These are phyloP conservation scores for Ettlia oleoabundans DNA, from an alignment of 139 green algal genomes.

Conservation along the genomic window DNA sequence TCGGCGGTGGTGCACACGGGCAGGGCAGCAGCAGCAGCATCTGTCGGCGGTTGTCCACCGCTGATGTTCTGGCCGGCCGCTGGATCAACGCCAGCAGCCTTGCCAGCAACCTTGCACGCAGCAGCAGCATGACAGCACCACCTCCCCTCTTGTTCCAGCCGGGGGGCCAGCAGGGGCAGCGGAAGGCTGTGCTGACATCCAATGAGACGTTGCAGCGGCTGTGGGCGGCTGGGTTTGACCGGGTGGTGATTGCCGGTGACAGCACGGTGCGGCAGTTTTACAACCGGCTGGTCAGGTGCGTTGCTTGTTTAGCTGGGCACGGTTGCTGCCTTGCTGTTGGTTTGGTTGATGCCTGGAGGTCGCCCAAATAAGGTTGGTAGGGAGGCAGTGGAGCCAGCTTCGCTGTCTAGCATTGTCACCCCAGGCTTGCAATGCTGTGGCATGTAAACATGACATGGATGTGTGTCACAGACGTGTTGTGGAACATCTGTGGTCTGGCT, in stretches of 20 bases:
- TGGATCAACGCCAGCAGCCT: slow-evolving; percentile 2
- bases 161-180: not conserved
- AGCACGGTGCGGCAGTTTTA: slow-evolving; percentile 15
- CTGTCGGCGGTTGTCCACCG: not conserved
- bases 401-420: too few relatives aligned
- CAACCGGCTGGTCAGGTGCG: slow-evolving; percentile 20
- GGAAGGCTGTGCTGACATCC: not conserved
- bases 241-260: slow-evolving; percentile 6
- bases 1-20: not conserved
- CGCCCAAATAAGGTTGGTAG: too few relatives aligned
- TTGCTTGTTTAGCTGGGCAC: not conserved
- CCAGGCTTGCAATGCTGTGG: too few relatives aligned
- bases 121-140: too few relatives aligned
- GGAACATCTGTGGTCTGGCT: too few relatives aligned
- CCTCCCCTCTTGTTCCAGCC: slow-evolving; percentile 9
- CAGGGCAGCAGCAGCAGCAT: too few relatives aligned
- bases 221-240: slow-evolving; percentile 1
- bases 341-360: too few relatives aligned
- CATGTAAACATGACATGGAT: too few relatives aligned
- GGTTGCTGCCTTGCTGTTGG: too few relatives aligned
- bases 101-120: too few relatives aligned
- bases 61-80: not conserved
- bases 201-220: not conserved
- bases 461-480: too few relatives aligned
- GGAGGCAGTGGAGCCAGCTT: too few relatives aligned